phyloP scores from a whole-genome alignment of 441 rosid species.

The Pelargonium citronellum region DNA sequence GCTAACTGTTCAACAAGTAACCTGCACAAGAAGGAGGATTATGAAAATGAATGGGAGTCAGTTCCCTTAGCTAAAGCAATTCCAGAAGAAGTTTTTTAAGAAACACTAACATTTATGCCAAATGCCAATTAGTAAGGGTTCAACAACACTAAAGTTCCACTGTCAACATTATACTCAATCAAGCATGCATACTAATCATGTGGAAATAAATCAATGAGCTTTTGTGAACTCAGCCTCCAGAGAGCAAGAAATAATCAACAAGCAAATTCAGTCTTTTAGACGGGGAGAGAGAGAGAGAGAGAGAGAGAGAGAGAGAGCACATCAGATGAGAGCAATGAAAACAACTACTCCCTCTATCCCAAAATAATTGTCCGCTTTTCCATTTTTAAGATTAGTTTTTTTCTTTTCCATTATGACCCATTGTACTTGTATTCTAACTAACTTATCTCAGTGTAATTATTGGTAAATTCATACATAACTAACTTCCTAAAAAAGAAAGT shows the following conservation, averaged over 20 bases:
- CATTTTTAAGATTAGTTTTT: neutral
- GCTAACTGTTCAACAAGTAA: constrained; percentile 60
- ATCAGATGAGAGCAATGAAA: too few relatives aligned
- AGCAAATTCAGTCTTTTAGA: too few relatives aligned
- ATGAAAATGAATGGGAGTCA: constrained; percentile 11
- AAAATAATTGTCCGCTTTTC: neutral
- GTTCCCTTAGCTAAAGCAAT: constrained; percentile 2
- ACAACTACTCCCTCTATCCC: neutral
- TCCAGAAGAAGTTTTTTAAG: neutral
- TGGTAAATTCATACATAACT: neutral
- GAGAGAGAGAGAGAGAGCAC: too few relatives aligned
- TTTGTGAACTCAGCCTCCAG: too few relatives aligned
- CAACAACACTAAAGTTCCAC: neutral
- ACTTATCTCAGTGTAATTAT: neutral
- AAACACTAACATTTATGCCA: neutral
- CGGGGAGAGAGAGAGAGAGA: too few relatives aligned
- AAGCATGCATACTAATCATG: neutral
- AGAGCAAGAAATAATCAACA: too few relatives aligned
- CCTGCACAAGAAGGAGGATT: constrained; percentile 29
- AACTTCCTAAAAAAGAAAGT: too few relatives aligned
- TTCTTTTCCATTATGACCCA: too few relatives aligned
- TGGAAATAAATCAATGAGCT: neutral
- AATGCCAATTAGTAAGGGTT: neutral
- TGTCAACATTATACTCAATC: neutral
- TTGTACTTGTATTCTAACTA: neutral